phyloP scores from a whole-genome alignment of 2,329 filamentous ascomycete genomes.

The Penicillium sp. region DNA sequence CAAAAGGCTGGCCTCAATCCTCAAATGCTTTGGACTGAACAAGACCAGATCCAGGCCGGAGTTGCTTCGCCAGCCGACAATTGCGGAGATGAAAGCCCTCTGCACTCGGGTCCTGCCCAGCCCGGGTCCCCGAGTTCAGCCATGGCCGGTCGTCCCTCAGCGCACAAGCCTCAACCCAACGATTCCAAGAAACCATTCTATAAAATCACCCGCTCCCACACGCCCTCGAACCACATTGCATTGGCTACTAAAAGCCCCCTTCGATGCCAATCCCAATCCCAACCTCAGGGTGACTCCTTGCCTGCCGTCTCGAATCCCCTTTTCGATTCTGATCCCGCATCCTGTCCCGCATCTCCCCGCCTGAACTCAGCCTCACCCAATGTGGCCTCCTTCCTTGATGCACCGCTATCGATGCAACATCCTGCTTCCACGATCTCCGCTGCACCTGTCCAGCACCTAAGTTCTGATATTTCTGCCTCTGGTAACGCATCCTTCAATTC shows the following conservation, averaged over 20 bases:
- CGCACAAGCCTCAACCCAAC: constrained; percentile 19
- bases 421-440: constrained; percentile 6
- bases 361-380: constrained; percentile 17
- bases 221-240: constrained; percentile 23
- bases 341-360: constrained; percentile 1
- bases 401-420: not conserved
- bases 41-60: constrained; percentile 44
- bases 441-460: constrained; percentile 5
- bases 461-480: constrained; percentile 2
- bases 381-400: not conserved
- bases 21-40: constrained; percentile 48
- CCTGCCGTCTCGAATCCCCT: constrained; percentile 14
- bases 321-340: constrained; percentile 13
- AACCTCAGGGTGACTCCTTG: constrained; percentile 15
- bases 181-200: constrained; percentile 40
- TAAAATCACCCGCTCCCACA: constrained; percentile 36
- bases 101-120: constrained; percentile 12
- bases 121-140: constrained; percentile 6
- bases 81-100: constrained; percentile 7
- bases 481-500: constrained; percentile 20
- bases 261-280: constrained; percentile 25
- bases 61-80: constrained; percentile 23
- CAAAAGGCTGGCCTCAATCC: constrained; percentile 50
- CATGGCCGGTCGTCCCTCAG: not conserved
- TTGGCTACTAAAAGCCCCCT: constrained; percentile 22